A percentile compares a stretch with the other conserved stretches of the same genome.
Conservation (phyloP, 73 alveolate genomes). For the Paramecium sexaurelia region DNA sequence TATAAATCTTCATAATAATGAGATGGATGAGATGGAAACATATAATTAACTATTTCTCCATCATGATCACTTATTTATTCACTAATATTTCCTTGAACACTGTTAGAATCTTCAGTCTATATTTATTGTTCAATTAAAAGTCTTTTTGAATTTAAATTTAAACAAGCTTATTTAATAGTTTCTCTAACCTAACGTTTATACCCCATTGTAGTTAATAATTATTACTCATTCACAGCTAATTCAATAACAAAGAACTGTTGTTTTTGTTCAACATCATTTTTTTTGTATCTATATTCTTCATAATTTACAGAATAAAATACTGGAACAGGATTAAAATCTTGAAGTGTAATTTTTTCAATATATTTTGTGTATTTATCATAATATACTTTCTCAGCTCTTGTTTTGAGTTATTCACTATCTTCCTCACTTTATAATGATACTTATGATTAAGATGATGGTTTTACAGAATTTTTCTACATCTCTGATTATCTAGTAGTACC, state of each 20-base stretch:
- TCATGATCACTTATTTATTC: constrained; percentile 25
- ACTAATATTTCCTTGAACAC: constrained; percentile 12
- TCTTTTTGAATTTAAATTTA: neutral
- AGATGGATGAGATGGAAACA: constrained; percentile 10
- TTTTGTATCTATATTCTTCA: constrained; percentile 42
- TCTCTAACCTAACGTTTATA: constrained; percentile 29
- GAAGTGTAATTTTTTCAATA: constrained; percentile 13
- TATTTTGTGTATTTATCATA: constrained; percentile 9
- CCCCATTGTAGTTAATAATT: neutral
- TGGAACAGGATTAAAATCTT: constrained; percentile 44
- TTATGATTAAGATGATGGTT: neutral
- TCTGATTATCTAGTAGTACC: constrained; percentile 5
- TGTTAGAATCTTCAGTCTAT: neutral
- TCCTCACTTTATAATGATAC: neutral
- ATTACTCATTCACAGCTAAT: neutral
- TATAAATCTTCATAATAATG: constrained; percentile 10
- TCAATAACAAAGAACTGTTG: neutral
- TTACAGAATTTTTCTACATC: neutral
- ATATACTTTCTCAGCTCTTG: neutral
- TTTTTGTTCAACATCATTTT: constrained; percentile 3
- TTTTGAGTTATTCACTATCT: constrained; percentile 22
- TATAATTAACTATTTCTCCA: neutral
- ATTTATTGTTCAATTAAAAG: neutral
- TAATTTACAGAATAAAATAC: constrained; percentile 8
- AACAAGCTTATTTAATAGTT: constrained; percentile 33